Percentiles rank a stretch among this genome's conserved stretches.
Evolutionary conservation across 192 early-diverging fungal genomes (phyloP).

Genomic region (Rhizophagus prolifer): DNA sequence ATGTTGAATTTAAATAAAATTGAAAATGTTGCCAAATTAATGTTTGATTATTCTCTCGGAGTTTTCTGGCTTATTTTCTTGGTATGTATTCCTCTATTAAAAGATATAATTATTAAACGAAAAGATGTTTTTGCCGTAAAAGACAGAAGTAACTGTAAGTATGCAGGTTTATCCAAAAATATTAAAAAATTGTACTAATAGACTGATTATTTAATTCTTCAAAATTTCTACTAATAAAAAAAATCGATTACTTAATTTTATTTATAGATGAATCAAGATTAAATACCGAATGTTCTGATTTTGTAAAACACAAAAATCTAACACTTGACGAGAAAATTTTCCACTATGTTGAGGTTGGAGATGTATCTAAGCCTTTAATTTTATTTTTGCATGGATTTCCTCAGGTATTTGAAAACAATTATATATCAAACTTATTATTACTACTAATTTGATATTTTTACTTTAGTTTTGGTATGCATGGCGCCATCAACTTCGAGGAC

Average conservation of each 20-base stretch:
- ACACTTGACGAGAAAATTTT: constrained; percentile 26
- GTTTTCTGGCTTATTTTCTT: not conserved
- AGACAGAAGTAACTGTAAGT: not conserved
- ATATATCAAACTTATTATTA: not conserved
- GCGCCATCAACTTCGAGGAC: constrained; percentile 18
- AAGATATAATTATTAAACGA: not conserved
- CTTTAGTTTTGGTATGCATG: constrained; percentile 33
- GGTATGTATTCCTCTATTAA: not conserved
- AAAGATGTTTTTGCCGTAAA: not conserved
- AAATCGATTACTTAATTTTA: not conserved
- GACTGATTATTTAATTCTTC: not conserved
- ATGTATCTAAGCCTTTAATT: constrained; percentile 25
- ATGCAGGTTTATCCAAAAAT: too few relatives aligned
- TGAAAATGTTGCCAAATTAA: not conserved
- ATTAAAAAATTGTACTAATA: not conserved
- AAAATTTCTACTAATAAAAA: not conserved
- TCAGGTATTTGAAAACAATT: not conserved
- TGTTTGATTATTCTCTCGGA: not conserved
- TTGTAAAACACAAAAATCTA: constrained; percentile 21
- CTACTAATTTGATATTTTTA: not conserved
- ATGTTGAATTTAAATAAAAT: not conserved
- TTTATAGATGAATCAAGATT: constrained; percentile 18
- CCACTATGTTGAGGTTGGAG: constrained; percentile 28
- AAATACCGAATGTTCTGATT: constrained; percentile 24
- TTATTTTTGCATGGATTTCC: constrained; percentile 34